Percentiles rank a stretch among this genome's conserved stretches.
Evolutionary conservation across 2,329 filamentous ascomycete species (phyloP).

Genomic region (Chrysoporthe deuterocubensis): DNA sequence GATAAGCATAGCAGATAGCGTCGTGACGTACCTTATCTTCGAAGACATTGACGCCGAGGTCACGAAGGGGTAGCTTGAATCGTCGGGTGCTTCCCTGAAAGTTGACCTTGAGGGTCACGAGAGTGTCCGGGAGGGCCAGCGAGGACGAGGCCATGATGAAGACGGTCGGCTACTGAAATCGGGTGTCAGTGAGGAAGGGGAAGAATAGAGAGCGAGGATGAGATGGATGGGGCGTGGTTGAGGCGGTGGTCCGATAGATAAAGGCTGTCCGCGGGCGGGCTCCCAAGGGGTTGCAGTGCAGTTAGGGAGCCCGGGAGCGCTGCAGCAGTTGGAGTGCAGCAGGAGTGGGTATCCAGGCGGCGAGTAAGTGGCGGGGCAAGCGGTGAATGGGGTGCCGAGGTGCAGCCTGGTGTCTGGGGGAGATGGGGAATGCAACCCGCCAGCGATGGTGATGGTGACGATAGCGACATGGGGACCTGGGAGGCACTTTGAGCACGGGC

Average conservation of each 20-base stretch:
- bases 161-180: slow-evolving; percentile 6
- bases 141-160: slow-evolving; percentile 43
- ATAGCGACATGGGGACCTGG: not conserved
- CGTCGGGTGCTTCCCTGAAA: slow-evolving; percentile 77
- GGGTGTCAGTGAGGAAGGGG: slow-evolving; percentile 1
- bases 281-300: not conserved
- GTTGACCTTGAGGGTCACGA: slow-evolving; percentile 84
- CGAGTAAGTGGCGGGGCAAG: slow-evolving; percentile 17
- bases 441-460: not conserved
- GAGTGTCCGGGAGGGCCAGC: slow-evolving; percentile 61
- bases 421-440: not conserved
- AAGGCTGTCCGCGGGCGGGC: not conserved
- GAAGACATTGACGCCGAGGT: slow-evolving; percentile 74
- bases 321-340: not conserved
- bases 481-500: not conserved
- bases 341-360: slow-evolving; percentile 7
- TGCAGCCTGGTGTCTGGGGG: slow-evolving; percentile 3
- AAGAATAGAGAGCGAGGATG: not conserved
- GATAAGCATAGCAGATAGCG: slow-evolving; percentile 11
- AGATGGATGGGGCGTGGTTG: slow-evolving; percentile 3
- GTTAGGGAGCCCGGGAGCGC: not conserved
- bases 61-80: slow-evolving; percentile 87
- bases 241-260: slow-evolving; percentile 11
- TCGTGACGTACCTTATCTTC: slow-evolving; percentile 77
- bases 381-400: slow-evolving; percentile 14